phyloP scores from a whole-genome alignment of 1,284 basidiomycete genomes.

The Porodaedalea pini region DNA sequence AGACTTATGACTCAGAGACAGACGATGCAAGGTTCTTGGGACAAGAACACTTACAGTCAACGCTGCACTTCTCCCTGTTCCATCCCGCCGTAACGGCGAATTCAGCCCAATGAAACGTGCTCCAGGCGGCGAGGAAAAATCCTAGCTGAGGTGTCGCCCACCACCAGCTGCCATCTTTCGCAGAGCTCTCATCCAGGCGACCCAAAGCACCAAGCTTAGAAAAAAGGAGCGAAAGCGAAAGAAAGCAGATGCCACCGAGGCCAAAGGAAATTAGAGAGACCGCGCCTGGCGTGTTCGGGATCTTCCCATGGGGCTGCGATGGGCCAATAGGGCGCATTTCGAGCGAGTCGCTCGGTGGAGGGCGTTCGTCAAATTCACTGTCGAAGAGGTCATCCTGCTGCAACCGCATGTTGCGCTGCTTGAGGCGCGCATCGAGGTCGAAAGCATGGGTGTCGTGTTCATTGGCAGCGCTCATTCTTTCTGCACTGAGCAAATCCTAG shows the following conservation, averaged over 20 bases:
- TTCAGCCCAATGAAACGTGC: slow-evolving; percentile 90
- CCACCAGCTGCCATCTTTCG: slow-evolving; percentile 35
- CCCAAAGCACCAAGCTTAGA: slow-evolving; percentile 37
- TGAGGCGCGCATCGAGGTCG: slow-evolving; percentile 45
- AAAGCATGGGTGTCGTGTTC: not conserved
- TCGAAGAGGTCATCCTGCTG: not conserved
- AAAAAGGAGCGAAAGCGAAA: slow-evolving; percentile 50
- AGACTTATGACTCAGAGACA: not conserved
- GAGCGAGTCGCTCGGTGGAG: slow-evolving; percentile 38
- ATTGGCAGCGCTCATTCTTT: not conserved
- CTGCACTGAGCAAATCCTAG: no score
- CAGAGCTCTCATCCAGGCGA: slow-evolving; percentile 8
- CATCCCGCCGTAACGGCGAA: slow-evolving; percentile 95
- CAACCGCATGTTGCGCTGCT: slow-evolving; percentile 35
- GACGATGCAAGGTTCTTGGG: not conserved
- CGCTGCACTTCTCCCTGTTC: slow-evolving; percentile 89
- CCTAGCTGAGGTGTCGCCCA: slow-evolving; percentile 78
- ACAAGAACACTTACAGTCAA: slow-evolving; percentile 72
- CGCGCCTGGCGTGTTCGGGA: slow-evolving; percentile 82
- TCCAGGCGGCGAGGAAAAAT: slow-evolving; percentile 78
- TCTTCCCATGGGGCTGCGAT: slow-evolving; percentile 48
- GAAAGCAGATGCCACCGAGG: slow-evolving; percentile 60
- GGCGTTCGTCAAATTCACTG: not conserved
- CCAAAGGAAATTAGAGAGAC: slow-evolving; percentile 71
- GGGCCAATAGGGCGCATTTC: slow-evolving; percentile 47